A percentile compares a stretch with the other conserved stretches of the same genome.
Conservation (phyloP, 495 filamentous ascomycete species). For the Xylaria scruposa region DNA sequence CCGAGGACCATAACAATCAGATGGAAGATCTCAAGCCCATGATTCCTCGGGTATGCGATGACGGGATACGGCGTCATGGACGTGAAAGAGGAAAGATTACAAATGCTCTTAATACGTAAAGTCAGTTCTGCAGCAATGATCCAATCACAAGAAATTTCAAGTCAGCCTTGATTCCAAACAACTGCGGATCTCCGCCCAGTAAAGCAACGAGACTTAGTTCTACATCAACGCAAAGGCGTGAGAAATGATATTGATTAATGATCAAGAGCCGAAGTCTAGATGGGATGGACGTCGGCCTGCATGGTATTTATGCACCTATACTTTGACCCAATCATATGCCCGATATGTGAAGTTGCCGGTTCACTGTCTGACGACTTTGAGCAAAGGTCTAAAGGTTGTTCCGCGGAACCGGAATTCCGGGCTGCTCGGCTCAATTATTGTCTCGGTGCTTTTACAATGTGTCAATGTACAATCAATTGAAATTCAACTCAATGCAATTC, state of each 20-base stretch:
- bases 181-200: background rate
- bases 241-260: conserved; percentile 11
- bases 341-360: background rate
- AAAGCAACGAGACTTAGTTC: background rate
- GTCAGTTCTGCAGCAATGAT: background rate
- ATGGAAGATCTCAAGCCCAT: background rate
- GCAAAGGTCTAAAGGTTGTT: background rate
- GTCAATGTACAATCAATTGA: background rate
- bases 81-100: conserved; percentile 6
- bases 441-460: background rate
- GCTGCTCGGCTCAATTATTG: background rate
- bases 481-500: too few species aligned
- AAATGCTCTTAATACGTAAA: background rate
- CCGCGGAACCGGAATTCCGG: conserved; percentile 6
- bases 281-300: background rate
- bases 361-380: background rate
- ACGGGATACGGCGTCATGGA: conserved; percentile 14
- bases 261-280: background rate
- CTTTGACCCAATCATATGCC: background rate
- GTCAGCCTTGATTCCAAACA: background rate
- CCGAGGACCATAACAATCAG: background rate
- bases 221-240: background rate
- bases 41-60: background rate
- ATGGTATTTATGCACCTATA: background rate
- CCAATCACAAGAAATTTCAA: background rate